Base-by-base conservation (phyloP, 164 flowering plant genomes). In the Vitis labrusca region DNA sequence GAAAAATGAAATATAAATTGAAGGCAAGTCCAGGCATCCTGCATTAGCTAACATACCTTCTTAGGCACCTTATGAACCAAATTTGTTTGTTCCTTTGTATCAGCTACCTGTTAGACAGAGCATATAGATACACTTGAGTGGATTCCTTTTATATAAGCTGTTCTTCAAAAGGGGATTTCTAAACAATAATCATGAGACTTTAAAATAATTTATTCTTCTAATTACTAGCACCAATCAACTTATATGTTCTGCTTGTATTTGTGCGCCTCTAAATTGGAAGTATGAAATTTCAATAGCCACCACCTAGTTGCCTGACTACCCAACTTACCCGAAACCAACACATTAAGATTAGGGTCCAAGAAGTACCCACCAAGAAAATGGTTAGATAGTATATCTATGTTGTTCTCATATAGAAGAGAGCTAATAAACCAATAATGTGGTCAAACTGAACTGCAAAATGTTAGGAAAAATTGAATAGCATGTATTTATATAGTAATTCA, bases 21-120 rank as follows among this genome's bases (percentile, higher is more conserved):
- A 47, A 48, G 30, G 23, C 59, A 48, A 56, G 47, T 13, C 29
- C 50, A n/a, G 23, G 48, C 48, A 67, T 59, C 44, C 50, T 59
- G 15, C 15, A 15, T 27, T 13, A 53, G 29, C 30, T 50, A 55
- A 60, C 58, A 50, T 79, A 92, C 98, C 88, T 79, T 87, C 74
- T 85, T 87, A 29, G 97, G 85, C 53, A 64, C 80, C 81, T 92
- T 92, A 82, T 92, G 97, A 10, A 82, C 76, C 50, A 89, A 81
- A 77, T 68, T 73, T 61, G 75, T 68, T 56, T 82, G 89, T 57
- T 82, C 89, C 73, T 81, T 85, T 65, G 70, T 49, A 53, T 78
- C 93, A 71, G 59, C 74, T 54, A 88, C 83, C 97, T 94, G 91
- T 60, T 29, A 67, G 10, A 27, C 7, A 68, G 66, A 73, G 30